phyloP scores from a whole-genome alignment of 345 rosid species.

The Acer yangbiense region DNA sequence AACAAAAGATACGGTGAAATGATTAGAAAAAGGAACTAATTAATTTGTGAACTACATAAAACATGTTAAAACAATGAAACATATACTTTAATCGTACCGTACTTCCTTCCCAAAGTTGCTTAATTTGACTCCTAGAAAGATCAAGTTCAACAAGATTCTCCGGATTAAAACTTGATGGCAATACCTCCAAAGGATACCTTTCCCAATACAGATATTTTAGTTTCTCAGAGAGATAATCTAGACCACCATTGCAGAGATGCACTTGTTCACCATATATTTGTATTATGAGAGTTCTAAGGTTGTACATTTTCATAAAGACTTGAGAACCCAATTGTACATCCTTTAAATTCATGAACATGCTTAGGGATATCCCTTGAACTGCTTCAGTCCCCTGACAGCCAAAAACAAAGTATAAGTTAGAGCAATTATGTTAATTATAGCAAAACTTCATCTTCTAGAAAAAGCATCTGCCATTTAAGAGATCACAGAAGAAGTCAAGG shows the following conservation, averaged over 20 bases:
- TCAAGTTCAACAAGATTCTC: conserved; percentile 15
- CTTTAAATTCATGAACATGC: too few relatives aligned
- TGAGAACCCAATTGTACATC: too few relatives aligned
- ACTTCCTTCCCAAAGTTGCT: conserved; percentile 12
- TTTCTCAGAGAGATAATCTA: conserved; percentile 5
- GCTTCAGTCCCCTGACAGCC: too few relatives aligned
- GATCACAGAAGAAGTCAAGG: too few relatives aligned
- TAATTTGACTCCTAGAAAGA: not conserved
- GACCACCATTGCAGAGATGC: not conserved
- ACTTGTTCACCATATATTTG: too few relatives aligned
- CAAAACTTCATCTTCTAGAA: too few relatives aligned
- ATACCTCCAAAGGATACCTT: conserved; percentile 11
- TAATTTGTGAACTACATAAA: too few relatives aligned
- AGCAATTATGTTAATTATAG: too few relatives aligned
- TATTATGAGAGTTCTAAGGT: not conserved
- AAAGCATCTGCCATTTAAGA: too few relatives aligned
- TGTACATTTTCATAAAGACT: not conserved
- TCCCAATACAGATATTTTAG: conserved; percentile 18
- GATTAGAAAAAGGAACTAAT: not conserved
- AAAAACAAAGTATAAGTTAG: too few relatives aligned
- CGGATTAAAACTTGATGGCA: conserved; percentile 9
- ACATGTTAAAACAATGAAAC: too few relatives aligned
- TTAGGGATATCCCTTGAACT: too few relatives aligned
- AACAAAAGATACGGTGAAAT: not conserved
- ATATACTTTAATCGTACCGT: not conserved